Conservation (phyloP, 2,329 filamentous ascomycete species). For the Diaporthe ampelina region DNA sequence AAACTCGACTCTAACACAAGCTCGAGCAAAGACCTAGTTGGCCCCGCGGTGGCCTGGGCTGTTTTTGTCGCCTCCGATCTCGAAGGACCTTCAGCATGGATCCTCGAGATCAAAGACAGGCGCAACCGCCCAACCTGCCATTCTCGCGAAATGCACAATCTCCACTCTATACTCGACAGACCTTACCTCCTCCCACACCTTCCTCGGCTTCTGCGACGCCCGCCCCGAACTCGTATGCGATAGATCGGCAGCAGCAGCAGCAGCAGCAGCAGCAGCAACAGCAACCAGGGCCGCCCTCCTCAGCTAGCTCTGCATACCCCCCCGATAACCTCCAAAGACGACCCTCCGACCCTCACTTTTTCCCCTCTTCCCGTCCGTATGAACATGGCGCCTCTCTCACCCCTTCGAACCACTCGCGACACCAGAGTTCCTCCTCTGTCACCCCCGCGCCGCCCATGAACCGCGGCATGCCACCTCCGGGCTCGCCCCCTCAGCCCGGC, state of each 20-base stretch:
- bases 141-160: conserved; percentile 52
- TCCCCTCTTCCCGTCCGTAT: conserved; percentile 54
- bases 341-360: conserved; percentile 60
- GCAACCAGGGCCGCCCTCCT: conserved; percentile 42
- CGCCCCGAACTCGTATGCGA: conserved; percentile 40
- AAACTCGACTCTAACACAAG: neutral
- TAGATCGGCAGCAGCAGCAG: conserved; percentile 29
- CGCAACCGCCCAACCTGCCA: conserved; percentile 50
- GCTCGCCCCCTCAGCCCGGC: conserved; percentile 58
- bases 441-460: conserved; percentile 53
- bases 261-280: conserved; percentile 41
- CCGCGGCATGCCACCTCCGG: conserved; percentile 62
- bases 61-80: conserved; percentile 12
- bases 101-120: conserved; percentile 50
- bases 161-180: conserved; percentile 49
- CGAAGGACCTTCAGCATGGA: conserved; percentile 38
- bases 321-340: conserved; percentile 52
- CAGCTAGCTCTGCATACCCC: conserved; percentile 47
- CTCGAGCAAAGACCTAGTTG: conserved; percentile 10
- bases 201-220: conserved; percentile 40
- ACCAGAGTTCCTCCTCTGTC: conserved; percentile 61
- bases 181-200: conserved; percentile 46
- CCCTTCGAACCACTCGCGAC: conserved; percentile 55
- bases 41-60: conserved; percentile 15
- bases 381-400: conserved; percentile 48